Conservation (phyloP, 2,329 filamentous ascomycete genomes). For the Zasmidium cellare region DNA sequence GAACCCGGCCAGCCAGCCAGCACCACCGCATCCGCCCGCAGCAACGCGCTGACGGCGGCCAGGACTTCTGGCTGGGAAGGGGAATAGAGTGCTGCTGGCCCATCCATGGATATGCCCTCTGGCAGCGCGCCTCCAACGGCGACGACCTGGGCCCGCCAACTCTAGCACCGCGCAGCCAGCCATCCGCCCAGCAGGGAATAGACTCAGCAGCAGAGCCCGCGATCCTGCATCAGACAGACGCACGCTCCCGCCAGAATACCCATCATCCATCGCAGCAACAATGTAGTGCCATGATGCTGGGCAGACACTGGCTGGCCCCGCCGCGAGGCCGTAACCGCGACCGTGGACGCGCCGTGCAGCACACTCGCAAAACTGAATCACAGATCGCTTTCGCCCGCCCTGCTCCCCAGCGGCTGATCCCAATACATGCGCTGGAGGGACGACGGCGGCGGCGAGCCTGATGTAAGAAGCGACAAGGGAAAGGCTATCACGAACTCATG, state of each 20-base stretch:
- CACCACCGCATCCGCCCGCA: not conserved
- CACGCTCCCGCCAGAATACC: too few species aligned
- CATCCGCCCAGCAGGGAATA: too few species aligned
- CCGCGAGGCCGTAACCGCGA: conserved; percentile 1
- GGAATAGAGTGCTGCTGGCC: not conserved
- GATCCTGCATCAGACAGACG: too few species aligned
- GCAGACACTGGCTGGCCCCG: too few species aligned
- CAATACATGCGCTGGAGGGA: conserved; percentile 11
- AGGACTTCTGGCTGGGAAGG: not conserved
- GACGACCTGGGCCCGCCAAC: not conserved
- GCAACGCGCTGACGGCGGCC: not conserved
- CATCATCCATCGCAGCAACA: not conserved
- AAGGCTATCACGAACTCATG: conserved; percentile 7
- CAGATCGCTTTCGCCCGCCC: conserved; percentile 12
- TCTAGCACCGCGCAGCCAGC: not conserved
- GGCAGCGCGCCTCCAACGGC: not conserved
- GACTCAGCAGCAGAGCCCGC: too few species aligned
- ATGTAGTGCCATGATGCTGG: not conserved
- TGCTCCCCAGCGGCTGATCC: conserved; percentile 19
- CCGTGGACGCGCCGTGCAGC: conserved; percentile 13
- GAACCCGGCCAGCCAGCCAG: not conserved
- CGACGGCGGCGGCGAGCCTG: conserved; percentile 14
- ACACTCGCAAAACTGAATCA: conserved; percentile 9
- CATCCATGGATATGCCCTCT: not conserved
- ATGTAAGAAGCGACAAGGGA: conserved; percentile 18